Conservation (phyloP, 225 moss, liverwort and hornwort species). For the Lunularia cruciata region DNA sequence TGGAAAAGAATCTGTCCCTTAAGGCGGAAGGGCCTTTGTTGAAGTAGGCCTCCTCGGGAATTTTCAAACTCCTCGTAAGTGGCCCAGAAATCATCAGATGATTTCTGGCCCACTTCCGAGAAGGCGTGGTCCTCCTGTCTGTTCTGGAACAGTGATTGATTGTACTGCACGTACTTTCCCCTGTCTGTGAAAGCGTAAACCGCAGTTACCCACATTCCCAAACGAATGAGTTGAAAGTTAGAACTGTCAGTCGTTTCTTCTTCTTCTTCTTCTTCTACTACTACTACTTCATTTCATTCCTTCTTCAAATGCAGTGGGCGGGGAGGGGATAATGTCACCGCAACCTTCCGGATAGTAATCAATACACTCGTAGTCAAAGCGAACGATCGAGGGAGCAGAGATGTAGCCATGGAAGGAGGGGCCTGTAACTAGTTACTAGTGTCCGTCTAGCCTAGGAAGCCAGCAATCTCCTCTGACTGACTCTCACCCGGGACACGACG, state of each 20-base stretch:
- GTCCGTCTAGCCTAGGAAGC: too few relatives aligned
- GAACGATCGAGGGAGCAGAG: neutral
- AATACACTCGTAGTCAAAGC: neutral
- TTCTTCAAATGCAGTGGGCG: neutral
- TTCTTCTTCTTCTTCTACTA: neutral
- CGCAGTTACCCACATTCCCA: neutral
- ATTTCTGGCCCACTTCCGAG: too few relatives aligned
- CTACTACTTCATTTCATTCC: neutral
- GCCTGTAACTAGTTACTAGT: too few relatives aligned
- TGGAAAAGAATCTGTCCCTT: neutral
- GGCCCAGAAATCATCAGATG: too few relatives aligned
- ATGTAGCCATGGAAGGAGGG: neutral
- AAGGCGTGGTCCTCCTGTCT: neutral
- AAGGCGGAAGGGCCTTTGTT: neutral
- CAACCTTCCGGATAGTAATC: neutral
- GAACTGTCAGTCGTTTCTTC: neutral
- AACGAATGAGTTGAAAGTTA: neutral
- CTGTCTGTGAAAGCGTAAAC: neutral
- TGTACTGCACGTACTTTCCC: constrained; percentile 6
- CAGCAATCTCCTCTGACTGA: too few relatives aligned
- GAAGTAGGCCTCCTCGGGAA: neutral
- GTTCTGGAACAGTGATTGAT: neutral
- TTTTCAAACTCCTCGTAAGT: too few relatives aligned
- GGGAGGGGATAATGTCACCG: neutral
- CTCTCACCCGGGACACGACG: neutral